These are phyloP conservation scores for Croton setiger DNA, from an alignment of 441 rosid genomes.

Conservation along the genomic window DNA sequence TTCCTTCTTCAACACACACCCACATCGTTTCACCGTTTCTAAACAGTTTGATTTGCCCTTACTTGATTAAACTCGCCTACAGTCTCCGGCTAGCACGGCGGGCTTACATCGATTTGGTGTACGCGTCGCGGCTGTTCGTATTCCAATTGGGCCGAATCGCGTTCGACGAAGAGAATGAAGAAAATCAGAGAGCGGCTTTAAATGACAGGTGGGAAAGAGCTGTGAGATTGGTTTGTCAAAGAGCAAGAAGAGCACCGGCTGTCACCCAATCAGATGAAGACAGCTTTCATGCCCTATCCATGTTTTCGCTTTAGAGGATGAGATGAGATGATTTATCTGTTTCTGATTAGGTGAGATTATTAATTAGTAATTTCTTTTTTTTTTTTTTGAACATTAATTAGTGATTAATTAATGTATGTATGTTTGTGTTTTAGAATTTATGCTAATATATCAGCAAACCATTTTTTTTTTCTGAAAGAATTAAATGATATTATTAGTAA, in stretches of 20 bases:
- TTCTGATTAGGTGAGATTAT: too few species aligned
- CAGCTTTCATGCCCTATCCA: constrained; percentile 40
- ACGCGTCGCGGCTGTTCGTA: constrained; percentile 31
- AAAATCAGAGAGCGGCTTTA: background rate
- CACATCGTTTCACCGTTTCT: constrained; percentile 21
- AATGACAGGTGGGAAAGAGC: constrained; percentile 38
- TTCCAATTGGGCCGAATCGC: constrained; percentile 41
- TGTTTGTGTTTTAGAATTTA: too few species aligned
- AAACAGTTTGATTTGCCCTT: constrained; percentile 33
- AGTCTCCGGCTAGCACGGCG: constrained; percentile 16
- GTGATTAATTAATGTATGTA: too few species aligned
- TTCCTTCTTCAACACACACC: constrained; percentile 16
- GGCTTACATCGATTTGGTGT: constrained; percentile 16
- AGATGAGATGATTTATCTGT: too few species aligned
- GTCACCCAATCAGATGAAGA: constrained; percentile 30
- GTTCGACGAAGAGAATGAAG: constrained; percentile 9
- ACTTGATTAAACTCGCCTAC: constrained; percentile 31
- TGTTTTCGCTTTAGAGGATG: constrained; percentile 40
- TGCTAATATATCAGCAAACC: too few species aligned
- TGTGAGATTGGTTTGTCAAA: constrained; percentile 31
- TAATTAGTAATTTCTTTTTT: too few species aligned
- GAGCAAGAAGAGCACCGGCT: constrained; percentile 15
- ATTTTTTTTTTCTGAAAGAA: too few species aligned
- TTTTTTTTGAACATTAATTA: too few species aligned
- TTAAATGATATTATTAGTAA: too few species aligned